Conservation (phyloP, 768 basidiomycete genomes). For the Leccinum uliginosum region DNA sequence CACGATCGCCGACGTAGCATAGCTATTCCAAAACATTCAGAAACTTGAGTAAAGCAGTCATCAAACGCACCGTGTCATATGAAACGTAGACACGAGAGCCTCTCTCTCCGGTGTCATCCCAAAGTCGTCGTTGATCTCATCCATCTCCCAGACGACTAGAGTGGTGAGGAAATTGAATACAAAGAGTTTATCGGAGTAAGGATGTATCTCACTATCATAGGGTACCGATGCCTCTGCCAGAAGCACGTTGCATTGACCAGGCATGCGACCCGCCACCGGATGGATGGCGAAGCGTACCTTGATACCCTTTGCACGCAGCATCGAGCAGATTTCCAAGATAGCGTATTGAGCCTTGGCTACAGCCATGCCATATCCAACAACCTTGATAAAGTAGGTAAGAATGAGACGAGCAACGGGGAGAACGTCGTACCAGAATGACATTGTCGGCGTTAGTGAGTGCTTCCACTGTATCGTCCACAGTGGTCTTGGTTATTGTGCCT, state of each 20-base stretch:
- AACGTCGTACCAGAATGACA: conserved; percentile 62
- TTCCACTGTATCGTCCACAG: conserved; percentile 78
- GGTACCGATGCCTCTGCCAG: conserved; percentile 88
- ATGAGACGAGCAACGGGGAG: neutral
- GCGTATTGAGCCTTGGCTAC: conserved; percentile 88
- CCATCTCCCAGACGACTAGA: conserved; percentile 86
- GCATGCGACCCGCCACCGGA: conserved; percentile 91
- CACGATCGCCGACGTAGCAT: conserved; percentile 24
- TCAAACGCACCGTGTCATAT: too few relatives aligned
- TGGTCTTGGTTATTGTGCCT: conserved; percentile 73
- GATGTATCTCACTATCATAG: conserved; percentile 64
- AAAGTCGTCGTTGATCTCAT: conserved; percentile 93
- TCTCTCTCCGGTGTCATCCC: conserved; percentile 19
- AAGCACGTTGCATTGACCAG: conserved; percentile 87
- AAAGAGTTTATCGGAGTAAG: neutral
- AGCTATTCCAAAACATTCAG: too few relatives aligned
- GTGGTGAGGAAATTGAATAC: neutral
- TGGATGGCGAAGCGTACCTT: conserved; percentile 86
- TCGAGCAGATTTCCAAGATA: conserved; percentile 67
- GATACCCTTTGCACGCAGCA: conserved; percentile 68
- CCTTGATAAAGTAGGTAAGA: conserved; percentile 35
- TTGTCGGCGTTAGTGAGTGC: conserved; percentile 73
- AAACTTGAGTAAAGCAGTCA: too few relatives aligned
- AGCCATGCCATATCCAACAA: conserved; percentile 89
- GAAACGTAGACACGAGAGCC: neutral